Evolutionary conservation across 108 stramenopile genomes (phyloP).

Genomic region (Mayamaea pseudoterrestris): DNA sequence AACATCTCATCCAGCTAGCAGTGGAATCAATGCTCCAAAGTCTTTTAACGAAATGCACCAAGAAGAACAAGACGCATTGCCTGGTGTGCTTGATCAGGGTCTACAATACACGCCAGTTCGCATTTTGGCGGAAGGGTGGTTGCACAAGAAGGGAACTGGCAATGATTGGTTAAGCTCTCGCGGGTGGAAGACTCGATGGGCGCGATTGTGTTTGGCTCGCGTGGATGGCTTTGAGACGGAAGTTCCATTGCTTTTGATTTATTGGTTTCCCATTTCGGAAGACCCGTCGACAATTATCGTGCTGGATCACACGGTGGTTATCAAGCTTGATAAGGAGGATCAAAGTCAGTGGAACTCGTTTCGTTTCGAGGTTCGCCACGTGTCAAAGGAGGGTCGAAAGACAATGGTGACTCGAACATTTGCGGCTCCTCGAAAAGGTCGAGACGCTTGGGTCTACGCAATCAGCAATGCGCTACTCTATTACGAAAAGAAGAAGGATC

Average conservation of each 20-base stretch:
- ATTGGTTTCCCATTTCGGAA: conserved; percentile 25
- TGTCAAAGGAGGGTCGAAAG: conserved; percentile 9
- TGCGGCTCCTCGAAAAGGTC: conserved; percentile 28
- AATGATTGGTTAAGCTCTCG: conserved; percentile 38
- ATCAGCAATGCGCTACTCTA: conserved; percentile 33
- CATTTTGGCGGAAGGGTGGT: conserved; percentile 47
- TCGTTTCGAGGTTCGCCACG: conserved; percentile 45
- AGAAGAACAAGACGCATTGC: too few relatives aligned
- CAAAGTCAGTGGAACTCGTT: conserved; percentile 22
- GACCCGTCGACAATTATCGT: conserved; percentile 41
- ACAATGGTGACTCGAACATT: conserved; percentile 24
- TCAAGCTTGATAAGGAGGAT: conserved; percentile 28
- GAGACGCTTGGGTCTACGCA: conserved; percentile 49
- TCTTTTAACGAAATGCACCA: too few relatives aligned
- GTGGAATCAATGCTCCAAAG: too few relatives aligned
- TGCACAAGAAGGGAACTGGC: conserved; percentile 62
- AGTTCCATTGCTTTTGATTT: conserved; percentile 37
- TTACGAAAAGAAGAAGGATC: conserved; percentile 30
- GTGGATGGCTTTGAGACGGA: conserved; percentile 28
- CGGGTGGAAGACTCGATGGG: conserved; percentile 54
- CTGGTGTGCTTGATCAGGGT: conserved; percentile 22
- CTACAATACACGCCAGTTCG: conserved; percentile 16
- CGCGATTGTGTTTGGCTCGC: conserved; percentile 23
- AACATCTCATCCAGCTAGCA: too few relatives aligned
- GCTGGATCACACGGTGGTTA: conserved; percentile 43